Evolutionary conservation across 225 moss, liverwort and hornwort genomes (phyloP), one percentile per base, ranked within the genome.

Genomic region (Lunularia cruciata): DNA sequence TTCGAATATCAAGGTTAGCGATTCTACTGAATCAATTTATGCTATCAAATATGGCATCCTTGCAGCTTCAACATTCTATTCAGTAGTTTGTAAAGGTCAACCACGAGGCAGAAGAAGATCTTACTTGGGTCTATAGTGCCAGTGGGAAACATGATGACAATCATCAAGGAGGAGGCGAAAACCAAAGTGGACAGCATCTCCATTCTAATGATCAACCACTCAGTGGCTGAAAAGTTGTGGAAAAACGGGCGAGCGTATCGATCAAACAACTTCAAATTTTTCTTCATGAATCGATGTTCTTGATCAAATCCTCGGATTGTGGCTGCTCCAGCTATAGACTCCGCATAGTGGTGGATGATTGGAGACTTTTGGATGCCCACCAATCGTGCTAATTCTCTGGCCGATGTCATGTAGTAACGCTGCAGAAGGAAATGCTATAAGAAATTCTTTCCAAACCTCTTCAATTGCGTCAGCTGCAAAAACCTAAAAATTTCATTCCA

Each of bases 141-240:
- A 12, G 83, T 64, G 48, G 87, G 87, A 20, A 82, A 32, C 31
- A 59, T 43, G 28, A 92, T 70, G 60, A 90, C 79, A 27, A 86
- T 78, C 47, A 90, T 43, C 56, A 96, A 74, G 9, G 87, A 85
- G 73, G 79, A 81, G 19, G 84, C 76, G 48, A 96, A 96, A 10
- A 90, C 73, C 22, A 74, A 43, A 20, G 80, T 73, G 63, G 92
- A 86, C 56, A 96, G 65, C 12, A 90, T 60, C 60, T 96, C 96
- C 87, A 88, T 79, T 64, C 96, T 84, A 67, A 92, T 83, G 73
- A 85, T 78, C 51, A 96, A 85, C 96, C 96, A 96, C 63, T 96
- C 90, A 23, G 78, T 81, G 55, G 93, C 66, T 32, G 87, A 80
- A 38, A 87, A 81, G 22, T 87, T 86, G 55, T 86, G 81, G 15